These are phyloP conservation scores for Dactylonectria estremocensis DNA, from an alignment of 2,329 filamentous ascomycete species.

Conservation along the genomic window DNA sequence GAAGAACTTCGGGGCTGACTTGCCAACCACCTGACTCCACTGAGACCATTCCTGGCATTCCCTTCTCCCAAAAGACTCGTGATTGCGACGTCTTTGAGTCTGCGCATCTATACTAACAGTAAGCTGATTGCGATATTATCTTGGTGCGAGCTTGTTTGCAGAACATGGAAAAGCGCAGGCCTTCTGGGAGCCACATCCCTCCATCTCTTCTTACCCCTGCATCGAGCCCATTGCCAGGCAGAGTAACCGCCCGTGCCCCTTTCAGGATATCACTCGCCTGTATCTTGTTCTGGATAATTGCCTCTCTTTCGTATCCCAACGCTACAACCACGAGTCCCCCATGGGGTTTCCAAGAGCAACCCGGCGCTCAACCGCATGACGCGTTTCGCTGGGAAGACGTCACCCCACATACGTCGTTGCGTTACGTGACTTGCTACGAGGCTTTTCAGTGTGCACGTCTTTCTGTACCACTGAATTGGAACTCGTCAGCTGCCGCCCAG, in stretches of 20 bases:
- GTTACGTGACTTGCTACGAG: slow-evolving; percentile 27
- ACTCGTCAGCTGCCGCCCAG: slow-evolving; percentile 16
- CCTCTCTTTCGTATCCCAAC: slow-evolving; percentile 5
- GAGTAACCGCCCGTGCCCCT: neutral
- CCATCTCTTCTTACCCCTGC: neutral
- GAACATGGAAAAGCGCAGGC: neutral
- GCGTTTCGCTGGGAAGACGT: slow-evolving; percentile 24
- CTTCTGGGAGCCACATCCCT: too few species aligned
- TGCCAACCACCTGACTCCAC: neutral
- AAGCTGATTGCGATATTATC: neutral
- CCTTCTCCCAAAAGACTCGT: neutral
- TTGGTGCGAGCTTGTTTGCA: neutral
- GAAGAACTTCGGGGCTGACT: neutral
- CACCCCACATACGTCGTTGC: neutral
- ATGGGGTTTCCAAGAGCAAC: too few species aligned
- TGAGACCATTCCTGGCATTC: too few species aligned
- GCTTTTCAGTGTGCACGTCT: slow-evolving; percentile 32
- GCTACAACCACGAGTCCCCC: neutral
- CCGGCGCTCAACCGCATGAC: neutral
- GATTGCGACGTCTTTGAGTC: neutral
- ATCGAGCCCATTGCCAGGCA: neutral
- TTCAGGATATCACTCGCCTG: neutral
- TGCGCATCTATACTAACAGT: neutral
- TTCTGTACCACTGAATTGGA: slow-evolving; percentile 36
- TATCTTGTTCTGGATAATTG: slow-evolving; percentile 7